These are phyloP conservation scores for Hirschioporus abietinus DNA, from an alignment of 768 basidiomycete genomes.

Conservation along the genomic window DNA sequence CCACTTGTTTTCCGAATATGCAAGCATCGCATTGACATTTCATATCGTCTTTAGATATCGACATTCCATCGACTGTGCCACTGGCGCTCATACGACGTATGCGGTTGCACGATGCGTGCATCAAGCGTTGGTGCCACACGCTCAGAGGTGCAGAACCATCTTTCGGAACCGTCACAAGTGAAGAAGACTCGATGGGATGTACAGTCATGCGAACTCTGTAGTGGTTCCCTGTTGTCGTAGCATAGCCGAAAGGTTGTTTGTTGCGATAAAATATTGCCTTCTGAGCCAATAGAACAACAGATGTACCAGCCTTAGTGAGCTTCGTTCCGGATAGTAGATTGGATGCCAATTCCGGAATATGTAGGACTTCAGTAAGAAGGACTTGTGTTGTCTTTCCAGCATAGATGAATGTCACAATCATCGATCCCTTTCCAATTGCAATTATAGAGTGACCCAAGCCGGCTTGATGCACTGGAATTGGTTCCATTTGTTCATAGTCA, in stretches of 20 bases:
- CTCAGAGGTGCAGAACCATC: not conserved
- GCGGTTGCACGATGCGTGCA: not conserved
- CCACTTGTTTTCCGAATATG: not conserved
- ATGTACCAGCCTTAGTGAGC: conserved; percentile 15
- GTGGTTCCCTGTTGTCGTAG: conserved; percentile 9
- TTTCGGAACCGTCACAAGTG: conserved; percentile 6
- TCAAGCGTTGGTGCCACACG: not conserved
- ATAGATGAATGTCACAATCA: conserved; percentile 12
- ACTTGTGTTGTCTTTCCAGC: conserved; percentile 13
- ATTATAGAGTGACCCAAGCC: conserved; percentile 13
- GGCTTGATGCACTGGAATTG: conserved; percentile 11
- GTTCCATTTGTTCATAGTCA: conserved; percentile 9
- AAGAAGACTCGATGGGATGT: conserved; percentile 14
- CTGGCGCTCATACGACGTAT: not conserved
- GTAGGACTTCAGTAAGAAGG: conserved; percentile 19
- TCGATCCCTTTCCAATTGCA: conserved; percentile 19
- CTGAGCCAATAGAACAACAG: conserved; percentile 14
- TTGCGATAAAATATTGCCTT: conserved; percentile 1
- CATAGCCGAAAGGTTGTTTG: not conserved
- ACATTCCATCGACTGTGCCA: not conserved
- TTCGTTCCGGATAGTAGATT: conserved; percentile 22
- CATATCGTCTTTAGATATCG: not conserved
- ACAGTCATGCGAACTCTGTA: conserved; percentile 17
- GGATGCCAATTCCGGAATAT: conserved; percentile 22
- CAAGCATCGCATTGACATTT: not conserved